Conservation (phyloP, 176 grass and related monocot genomes). For the Cenchrus fungigraminus region DNA sequence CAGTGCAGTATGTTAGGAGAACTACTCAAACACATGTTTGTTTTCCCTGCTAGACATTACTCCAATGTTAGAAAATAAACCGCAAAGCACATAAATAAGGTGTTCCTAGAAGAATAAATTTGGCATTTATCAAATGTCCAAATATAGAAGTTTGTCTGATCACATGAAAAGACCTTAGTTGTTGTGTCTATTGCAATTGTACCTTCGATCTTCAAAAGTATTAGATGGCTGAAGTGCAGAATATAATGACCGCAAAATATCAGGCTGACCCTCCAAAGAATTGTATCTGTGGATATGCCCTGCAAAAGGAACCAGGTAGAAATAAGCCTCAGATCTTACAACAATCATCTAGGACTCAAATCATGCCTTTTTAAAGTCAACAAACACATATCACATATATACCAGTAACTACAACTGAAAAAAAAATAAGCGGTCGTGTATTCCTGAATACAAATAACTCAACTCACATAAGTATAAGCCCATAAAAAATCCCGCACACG, state of each 20-base stretch:
- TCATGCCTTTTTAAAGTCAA: neutral
- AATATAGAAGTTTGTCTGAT: neutral
- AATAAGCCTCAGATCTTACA: constrained; percentile 23
- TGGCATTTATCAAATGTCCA: neutral
- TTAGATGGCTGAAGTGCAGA: constrained; percentile 91
- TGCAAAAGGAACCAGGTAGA: constrained; percentile 49
- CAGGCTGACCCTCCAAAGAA: constrained; percentile 80
- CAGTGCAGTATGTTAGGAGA: no score
- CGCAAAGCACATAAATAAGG: neutral
- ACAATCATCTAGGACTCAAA: constrained; percentile 2
- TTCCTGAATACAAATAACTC: constrained; percentile 28
- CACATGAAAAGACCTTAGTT: neutral
- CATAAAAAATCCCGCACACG: constrained; percentile 89
- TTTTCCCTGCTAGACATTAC: no score
- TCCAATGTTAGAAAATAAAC: constrained; percentile 8
- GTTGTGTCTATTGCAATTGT: constrained; percentile 21
- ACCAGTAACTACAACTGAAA: constrained; percentile 2
- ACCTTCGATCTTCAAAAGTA: constrained; percentile 82
- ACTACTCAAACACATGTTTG: no score
- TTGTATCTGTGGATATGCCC: constrained; percentile 95
- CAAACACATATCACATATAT: neutral
- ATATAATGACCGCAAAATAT: constrained; percentile 88
- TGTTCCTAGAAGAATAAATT: constrained; percentile 14
- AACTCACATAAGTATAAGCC: constrained; percentile 88
- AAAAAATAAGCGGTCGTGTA: neutral